Percentiles rank a stretch among this genome's conserved stretches.
Conservation (phyloP, 768 basidiomycete genomes). For the Dentipellis sp. region DNA sequence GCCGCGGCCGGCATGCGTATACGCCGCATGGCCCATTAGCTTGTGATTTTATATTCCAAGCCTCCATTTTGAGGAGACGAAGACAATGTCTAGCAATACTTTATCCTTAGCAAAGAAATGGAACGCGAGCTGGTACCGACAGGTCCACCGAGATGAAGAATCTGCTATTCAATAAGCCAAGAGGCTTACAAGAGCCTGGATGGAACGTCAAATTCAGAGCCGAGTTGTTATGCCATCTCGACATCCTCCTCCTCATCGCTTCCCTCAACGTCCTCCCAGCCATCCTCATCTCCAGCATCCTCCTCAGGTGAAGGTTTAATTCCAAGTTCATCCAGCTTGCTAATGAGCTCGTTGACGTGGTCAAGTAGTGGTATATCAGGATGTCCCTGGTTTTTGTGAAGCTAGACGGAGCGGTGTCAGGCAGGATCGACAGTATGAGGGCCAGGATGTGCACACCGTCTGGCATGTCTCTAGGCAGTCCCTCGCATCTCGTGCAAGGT, state of each 20-base stretch:
- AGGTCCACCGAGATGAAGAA: too few relatives aligned
- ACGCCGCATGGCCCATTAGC: too few relatives aligned
- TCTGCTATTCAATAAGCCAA: too few relatives aligned
- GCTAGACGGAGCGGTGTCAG: conserved; percentile 27
- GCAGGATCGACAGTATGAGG: neutral
- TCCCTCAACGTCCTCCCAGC: conserved; percentile 53
- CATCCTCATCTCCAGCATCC: conserved; percentile 43
- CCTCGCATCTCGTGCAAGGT: conserved; percentile 68
- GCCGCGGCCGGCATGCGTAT: too few relatives aligned
- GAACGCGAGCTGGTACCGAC: too few relatives aligned
- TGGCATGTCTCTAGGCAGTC: conserved; percentile 81
- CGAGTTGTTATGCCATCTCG: conserved; percentile 26
- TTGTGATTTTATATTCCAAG: too few relatives aligned
- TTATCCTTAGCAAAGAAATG: too few relatives aligned
- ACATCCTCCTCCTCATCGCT: conserved; percentile 39
- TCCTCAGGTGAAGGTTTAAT: conserved; percentile 51
- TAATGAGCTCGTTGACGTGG: conserved; percentile 68
- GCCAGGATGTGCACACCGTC: conserved; percentile 36
- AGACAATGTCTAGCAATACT: too few relatives aligned
- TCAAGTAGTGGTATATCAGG: conserved; percentile 68
- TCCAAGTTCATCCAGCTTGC: conserved; percentile 56
- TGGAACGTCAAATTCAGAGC: too few relatives aligned
- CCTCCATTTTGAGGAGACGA: too few relatives aligned
- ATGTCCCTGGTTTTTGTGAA: conserved; percentile 64
- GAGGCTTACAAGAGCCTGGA: too few relatives aligned